These are phyloP conservation scores for Penicillium angulare DNA, from an alignment of 495 filamentous ascomycete genomes.

Conservation along the genomic window DNA sequence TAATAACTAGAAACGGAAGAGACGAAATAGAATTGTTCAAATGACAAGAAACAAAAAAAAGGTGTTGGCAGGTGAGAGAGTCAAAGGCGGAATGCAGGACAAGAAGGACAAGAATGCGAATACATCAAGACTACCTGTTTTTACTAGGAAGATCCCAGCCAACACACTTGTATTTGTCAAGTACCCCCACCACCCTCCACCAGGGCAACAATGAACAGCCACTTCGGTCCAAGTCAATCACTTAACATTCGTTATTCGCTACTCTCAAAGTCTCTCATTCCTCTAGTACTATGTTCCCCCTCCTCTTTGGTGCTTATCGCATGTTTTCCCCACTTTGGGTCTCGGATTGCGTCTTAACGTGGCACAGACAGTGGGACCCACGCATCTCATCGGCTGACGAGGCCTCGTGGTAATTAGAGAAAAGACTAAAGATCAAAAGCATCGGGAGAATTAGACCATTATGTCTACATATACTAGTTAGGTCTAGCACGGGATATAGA, in stretches of 20 bases:
- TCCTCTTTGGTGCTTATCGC: conserved; percentile 7
- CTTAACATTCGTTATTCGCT: not conserved
- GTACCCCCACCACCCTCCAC: too few relatives aligned
- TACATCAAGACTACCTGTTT: conserved; percentile 12
- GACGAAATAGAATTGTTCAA: conserved; percentile 8
- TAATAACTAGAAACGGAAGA: not conserved
- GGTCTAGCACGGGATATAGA: too few relatives aligned
- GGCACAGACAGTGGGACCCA: conserved; percentile 18
- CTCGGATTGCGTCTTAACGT: conserved; percentile 3
- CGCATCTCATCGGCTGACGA: conserved; percentile 20
- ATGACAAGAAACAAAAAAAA: conserved; percentile 12
- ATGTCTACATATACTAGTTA: too few relatives aligned
- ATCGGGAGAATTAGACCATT: not conserved
- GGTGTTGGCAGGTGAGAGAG: conserved; percentile 2
- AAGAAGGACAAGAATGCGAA: conserved; percentile 14
- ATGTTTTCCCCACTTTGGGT: not conserved
- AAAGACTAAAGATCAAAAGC: not conserved
- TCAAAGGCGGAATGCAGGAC: conserved; percentile 6
- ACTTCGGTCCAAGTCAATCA: too few relatives aligned
- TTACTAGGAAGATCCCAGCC: not conserved
- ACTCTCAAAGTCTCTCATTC: not conserved
- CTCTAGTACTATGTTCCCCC: not conserved
- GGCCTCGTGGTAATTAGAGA: conserved; percentile 2
- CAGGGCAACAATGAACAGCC: too few relatives aligned
- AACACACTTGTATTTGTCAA: conserved; percentile 2